A percentile compares a stretch with the other conserved stretches of the same genome.
These are phyloP conservation scores for Polygonum aviculare DNA, from an alignment of 148 eudicot species.

Conservation along the genomic window DNA sequence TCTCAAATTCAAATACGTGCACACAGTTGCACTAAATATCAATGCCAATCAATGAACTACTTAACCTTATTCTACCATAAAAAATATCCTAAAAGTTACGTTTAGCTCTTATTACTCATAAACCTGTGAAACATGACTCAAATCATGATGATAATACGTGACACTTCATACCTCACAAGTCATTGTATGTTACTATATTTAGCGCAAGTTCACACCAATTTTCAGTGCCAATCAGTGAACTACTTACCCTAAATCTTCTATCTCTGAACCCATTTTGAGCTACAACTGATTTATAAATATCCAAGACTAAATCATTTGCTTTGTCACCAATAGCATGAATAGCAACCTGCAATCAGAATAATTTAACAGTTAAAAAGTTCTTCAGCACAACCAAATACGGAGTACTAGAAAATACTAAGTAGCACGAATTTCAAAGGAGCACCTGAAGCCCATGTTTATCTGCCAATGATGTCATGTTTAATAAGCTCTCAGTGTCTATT, in stretches of 20 bases:
- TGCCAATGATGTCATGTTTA: constrained; percentile 53
- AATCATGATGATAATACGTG: not conserved
- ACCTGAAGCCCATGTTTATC: constrained; percentile 88
- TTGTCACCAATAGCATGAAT: constrained; percentile 94
- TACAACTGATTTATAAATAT: constrained; percentile 67
- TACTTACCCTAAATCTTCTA: constrained; percentile 76
- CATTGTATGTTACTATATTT: not conserved
- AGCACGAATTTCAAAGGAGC: constrained; percentile 10
- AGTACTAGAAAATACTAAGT: not conserved
- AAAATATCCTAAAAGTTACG: not conserved
- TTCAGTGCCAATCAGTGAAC: not conserved
- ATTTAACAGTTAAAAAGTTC: not conserved
- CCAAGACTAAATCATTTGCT: constrained; percentile 82
- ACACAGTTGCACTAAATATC: too few relatives aligned
- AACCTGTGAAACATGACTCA: not conserved
- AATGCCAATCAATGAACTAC: too few relatives aligned
- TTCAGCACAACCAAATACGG: not conserved
- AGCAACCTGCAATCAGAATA: constrained; percentile 50
- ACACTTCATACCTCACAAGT: not conserved
- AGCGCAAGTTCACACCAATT: not conserved
- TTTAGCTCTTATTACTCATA: not conserved
- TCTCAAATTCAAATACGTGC: too few relatives aligned
- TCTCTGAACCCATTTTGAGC: constrained; percentile 61
- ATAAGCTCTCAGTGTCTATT: constrained; percentile 48
- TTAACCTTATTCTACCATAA: not conserved